Evolutionary conservation across 176 grass and related monocot species (phyloP), one percentile per base, ranked within the genome.

Genomic region (Aegilops sharonensis): DNA sequence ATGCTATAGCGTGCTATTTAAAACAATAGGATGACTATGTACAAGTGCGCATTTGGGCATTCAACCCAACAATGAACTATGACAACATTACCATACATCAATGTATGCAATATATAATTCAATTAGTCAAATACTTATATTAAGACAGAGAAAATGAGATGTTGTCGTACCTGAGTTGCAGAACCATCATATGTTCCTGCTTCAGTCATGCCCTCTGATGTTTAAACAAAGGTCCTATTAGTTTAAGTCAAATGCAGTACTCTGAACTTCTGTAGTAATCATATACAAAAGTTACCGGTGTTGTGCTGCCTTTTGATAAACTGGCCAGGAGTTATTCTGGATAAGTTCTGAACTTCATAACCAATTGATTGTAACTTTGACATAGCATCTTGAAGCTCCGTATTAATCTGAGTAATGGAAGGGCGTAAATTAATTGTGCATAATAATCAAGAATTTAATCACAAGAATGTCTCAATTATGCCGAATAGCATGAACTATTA

Each of bases 351-450:
- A 30, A 95, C 93, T 91, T 95, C 96, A 91, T 98, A 91, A 68
- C 93, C 89, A 84, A 98, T 98, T 11, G 91, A 88, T 50, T 98
- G 91, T 82, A 95, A 32, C 72, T 98, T 92, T 71, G 91, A 92
- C 67, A 98, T 90, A 1, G 93, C 91, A 24, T 98, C 96, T 92
- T 90, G 90, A 77, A 98, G 90, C 85, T 98, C 96, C 79, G 94
- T 95, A 12, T 98, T 92, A 24, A 98, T 90, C 96, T 98, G 77
- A 21, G 69, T 47, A 77, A 84, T 73, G 84, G n/a, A 56, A 25
- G 14, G 56, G 37, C 24, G 10, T 17, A 40, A 72, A 71, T 78
- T 70, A 78, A 45, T 42, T 62, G 2, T 29, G 54, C 43, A 90
- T 31, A 43, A 64, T 81, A 9, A 9, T 8, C 6, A 30, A 10